Conservation (phyloP, 2,329 filamentous ascomycete genomes). For the Chrysoporthe deuterocubensis region DNA sequence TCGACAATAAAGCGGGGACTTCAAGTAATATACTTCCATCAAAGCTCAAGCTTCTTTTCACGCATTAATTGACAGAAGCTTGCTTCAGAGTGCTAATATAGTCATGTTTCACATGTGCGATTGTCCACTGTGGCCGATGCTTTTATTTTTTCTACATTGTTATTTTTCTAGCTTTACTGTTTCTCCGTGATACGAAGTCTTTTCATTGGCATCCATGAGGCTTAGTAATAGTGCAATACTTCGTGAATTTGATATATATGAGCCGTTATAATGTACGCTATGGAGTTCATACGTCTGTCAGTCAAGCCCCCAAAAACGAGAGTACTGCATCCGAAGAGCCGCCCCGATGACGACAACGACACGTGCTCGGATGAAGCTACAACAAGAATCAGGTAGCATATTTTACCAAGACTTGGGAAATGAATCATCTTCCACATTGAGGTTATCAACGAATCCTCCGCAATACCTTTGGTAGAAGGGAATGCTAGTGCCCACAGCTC, state of each 20-base stretch:
- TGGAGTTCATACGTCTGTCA: too few relatives aligned
- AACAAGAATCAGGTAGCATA: slow-evolving; percentile 8
- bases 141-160: background rate
- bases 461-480: background rate
- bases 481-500: background rate
- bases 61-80: too few relatives aligned
- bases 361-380: slow-evolving; percentile 14
- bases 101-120: too few relatives aligned
- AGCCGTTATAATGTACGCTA: too few relatives aligned
- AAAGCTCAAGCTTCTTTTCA: too few relatives aligned
- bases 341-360: slow-evolving; percentile 12
- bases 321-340: background rate
- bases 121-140: background rate
- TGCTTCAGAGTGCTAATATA: too few relatives aligned
- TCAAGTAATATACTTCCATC: too few relatives aligned
- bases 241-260: too few relatives aligned
- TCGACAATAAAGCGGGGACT: too few relatives aligned
- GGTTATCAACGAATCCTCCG: background rate
- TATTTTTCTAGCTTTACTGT: background rate
- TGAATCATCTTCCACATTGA: slow-evolving; percentile 16
- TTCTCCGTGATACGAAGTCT: background rate
- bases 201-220: too few relatives aligned
- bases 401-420: slow-evolving; percentile 15
- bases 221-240: too few relatives aligned
- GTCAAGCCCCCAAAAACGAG: too few relatives aligned